Evolutionary conservation across 495 filamentous ascomycete species (phyloP).

Genomic region (Neurospora sp.): DNA sequence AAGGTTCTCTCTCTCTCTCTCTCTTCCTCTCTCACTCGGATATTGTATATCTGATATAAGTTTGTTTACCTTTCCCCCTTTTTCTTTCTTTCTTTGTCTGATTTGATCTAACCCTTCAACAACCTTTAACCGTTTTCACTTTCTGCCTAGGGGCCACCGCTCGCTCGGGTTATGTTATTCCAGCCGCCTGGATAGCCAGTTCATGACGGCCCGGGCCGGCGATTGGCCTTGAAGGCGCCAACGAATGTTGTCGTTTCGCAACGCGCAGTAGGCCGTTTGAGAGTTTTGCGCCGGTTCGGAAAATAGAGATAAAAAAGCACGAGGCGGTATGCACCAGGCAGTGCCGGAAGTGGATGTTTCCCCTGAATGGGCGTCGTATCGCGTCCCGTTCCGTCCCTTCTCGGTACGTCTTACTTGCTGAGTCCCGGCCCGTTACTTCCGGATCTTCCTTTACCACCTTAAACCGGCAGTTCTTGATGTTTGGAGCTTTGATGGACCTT

Average conservation of each 20-base stretch:
- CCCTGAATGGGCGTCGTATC: not conserved
- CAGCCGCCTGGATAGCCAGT: conserved; percentile 20
- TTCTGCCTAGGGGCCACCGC: not conserved
- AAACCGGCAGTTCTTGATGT: not conserved
- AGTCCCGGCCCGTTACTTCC: not conserved
- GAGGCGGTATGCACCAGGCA: not conserved
- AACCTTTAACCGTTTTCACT: not conserved
- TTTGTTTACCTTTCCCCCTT: not conserved
- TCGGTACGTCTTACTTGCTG: not conserved
- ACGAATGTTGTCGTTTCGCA: not conserved
- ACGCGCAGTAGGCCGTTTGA: not conserved
- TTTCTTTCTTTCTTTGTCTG: not conserved
- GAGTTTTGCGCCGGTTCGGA: not conserved
- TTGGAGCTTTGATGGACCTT: not conserved
- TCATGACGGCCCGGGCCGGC: conserved; percentile 15
- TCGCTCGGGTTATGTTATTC: not conserved
- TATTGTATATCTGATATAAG: not conserved
- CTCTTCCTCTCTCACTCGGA: not conserved
- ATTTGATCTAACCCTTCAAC: not conserved
- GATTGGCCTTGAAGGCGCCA: not conserved
- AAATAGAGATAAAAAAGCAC: not conserved
- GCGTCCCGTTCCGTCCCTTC: not conserved
- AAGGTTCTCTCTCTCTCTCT: not conserved
- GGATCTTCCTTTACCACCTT: not conserved
- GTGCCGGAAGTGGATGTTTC: not conserved